phyloP scores from a whole-genome alignment of 495 filamentous ascomycete genomes.

The Bombardia bombarda region DNA sequence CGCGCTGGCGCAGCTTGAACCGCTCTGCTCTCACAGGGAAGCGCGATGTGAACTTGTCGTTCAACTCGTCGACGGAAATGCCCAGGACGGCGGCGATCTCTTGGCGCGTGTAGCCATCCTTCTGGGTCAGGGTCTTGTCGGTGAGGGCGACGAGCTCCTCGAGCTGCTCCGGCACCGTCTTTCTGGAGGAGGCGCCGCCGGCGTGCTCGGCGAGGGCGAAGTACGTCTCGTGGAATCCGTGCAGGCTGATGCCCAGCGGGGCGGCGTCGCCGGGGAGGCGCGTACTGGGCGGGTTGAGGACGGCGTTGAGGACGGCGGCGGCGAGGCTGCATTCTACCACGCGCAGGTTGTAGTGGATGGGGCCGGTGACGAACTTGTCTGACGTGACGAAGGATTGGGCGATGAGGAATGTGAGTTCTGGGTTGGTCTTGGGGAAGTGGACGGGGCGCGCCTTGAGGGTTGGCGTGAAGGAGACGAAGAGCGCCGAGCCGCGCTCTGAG shows the following conservation, averaged over 20 bases:
- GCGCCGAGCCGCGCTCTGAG: slow-evolving; percentile 70
- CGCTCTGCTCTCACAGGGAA: slow-evolving; percentile 81
- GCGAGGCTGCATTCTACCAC: slow-evolving; percentile 94
- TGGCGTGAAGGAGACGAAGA: slow-evolving; percentile 87
- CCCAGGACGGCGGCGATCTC: slow-evolving; percentile 71
- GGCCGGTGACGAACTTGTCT: slow-evolving; percentile 89
- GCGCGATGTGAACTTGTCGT: slow-evolving; percentile 64
- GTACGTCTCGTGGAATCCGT: slow-evolving; percentile 76
- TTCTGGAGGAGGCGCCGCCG: slow-evolving; percentile 10
- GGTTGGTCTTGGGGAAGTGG: slow-evolving; percentile 72
- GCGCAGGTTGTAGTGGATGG: slow-evolving; percentile 90
- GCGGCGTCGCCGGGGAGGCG: slow-evolving; percentile 68
- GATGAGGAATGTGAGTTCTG: slow-evolving; percentile 84
- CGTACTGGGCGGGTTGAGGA: slow-evolving; percentile 48
- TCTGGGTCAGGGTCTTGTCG: slow-evolving; percentile 55
- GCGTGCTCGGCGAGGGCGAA: slow-evolving; percentile 53
- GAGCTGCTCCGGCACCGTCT: slow-evolving; percentile 44
- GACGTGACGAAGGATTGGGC: slow-evolving; percentile 89
- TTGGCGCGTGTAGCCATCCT: slow-evolving; percentile 79
- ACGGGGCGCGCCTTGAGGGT: slow-evolving; percentile 67
- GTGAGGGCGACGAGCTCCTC: slow-evolving; percentile 57
- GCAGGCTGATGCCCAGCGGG: slow-evolving; percentile 75
- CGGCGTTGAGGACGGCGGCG: slow-evolving; percentile 53
- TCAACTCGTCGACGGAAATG: slow-evolving; percentile 60
- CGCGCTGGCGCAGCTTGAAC: slow-evolving; percentile 83